These are phyloP conservation scores for Jaltomata sinuosa DNA, from an alignment of 257 asterid genomes.

Conservation along the genomic window DNA sequence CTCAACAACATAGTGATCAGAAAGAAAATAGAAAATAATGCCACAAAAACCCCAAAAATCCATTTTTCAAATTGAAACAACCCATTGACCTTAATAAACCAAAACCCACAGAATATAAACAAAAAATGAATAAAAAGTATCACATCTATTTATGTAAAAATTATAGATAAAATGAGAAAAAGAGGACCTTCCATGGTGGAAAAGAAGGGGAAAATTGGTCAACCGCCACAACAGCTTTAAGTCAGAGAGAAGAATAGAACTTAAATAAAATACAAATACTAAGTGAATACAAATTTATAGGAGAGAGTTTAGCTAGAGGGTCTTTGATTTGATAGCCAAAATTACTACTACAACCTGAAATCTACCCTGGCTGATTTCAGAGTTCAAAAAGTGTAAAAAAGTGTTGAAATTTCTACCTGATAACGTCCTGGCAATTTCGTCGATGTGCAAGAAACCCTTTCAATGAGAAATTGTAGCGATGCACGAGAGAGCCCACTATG, in stretches of 20 bases:
- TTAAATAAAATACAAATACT: too few species aligned
- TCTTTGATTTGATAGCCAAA: too few species aligned
- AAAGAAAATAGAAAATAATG: neutral
- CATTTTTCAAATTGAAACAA: neutral
- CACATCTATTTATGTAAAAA: neutral
- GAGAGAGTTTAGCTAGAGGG: neutral
- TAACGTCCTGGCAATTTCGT: too few species aligned
- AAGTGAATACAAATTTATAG: too few species aligned
- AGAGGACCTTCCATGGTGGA: conserved; percentile 11
- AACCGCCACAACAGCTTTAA: neutral
- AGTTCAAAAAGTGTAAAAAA: too few species aligned
- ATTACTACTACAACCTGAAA: neutral
- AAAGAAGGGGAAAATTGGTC: neutral
- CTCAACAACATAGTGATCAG: neutral
- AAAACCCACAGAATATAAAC: neutral
- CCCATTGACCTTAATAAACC: neutral
- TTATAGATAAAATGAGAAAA: neutral
- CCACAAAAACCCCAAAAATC: neutral
- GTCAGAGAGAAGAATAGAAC: neutral
- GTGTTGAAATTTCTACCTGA: too few species aligned
- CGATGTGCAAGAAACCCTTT: too few species aligned
- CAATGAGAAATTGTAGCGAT: too few species aligned
- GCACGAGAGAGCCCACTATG: too few species aligned
- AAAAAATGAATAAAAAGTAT: neutral
- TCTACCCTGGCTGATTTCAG: too few species aligned